A percentile compares a stretch with the other conserved stretches of the same genome.
Evolutionary conservation across 139 green algal species (phyloP).

Genomic region (Diplosphaera chodatii): DNA sequence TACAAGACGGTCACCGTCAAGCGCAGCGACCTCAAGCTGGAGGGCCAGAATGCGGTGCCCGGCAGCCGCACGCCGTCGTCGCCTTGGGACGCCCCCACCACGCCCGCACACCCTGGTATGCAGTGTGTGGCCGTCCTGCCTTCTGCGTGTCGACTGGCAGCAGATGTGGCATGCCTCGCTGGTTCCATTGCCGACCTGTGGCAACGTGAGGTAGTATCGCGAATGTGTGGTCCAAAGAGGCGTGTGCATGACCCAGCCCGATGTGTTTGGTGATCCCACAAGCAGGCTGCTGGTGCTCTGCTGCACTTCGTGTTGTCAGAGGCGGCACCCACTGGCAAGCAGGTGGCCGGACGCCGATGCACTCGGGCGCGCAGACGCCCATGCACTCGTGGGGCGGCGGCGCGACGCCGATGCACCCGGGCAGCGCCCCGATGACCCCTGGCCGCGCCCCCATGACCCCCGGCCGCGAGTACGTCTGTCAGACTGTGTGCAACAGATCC

Average conservation of each 20-base stretch:
- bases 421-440: slow-evolving; percentile 56
- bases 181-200: too few relatives aligned
- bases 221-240: too few relatives aligned
- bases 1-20: slow-evolving; percentile 71
- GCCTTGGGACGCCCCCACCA: slow-evolving; percentile 1
- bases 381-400: slow-evolving; percentile 21
- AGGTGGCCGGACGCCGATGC: slow-evolving; percentile 28
- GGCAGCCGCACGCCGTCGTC: neutral
- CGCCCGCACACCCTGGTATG: neutral
- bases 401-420: slow-evolving; percentile 44
- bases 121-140: too few relatives aligned
- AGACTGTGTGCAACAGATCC: neutral
- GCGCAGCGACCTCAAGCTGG: slow-evolving; percentile 29
- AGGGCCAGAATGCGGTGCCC: slow-evolving; percentile 9
- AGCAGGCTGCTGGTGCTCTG: too few relatives aligned
- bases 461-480: neutral
- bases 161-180: too few relatives aligned
- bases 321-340: too few relatives aligned
- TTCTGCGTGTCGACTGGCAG: too few relatives aligned
- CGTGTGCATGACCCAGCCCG: too few relatives aligned
- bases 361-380: slow-evolving; percentile 34
- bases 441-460: slow-evolving; percentile 27
- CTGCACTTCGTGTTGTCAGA: too few relatives aligned
- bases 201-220: too few relatives aligned
- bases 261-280: too few relatives aligned